Base-by-base conservation (phyloP, 2,329 filamentous ascomycete species). In the Penicillium paneum region DNA sequence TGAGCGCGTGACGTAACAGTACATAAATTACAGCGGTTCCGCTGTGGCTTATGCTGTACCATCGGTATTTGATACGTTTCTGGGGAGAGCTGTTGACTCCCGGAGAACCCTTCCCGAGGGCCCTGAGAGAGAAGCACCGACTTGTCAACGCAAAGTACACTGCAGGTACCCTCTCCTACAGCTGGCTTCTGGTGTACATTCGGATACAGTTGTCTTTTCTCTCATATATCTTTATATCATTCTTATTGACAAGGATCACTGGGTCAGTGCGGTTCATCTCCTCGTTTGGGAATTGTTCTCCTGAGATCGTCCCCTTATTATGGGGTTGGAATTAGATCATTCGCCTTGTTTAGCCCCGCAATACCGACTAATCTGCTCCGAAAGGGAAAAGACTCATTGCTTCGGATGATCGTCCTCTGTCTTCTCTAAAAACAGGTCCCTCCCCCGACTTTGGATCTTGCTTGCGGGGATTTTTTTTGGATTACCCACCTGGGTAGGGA, bases 1-100 rank as follows among this genome's bases (percentile, higher is more conserved):
- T 62, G 65, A 64, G 66, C 68, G 69, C 68, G 69, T 72, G 69
- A 71, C 64, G 67, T 71, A 71, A 67, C 49, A 53, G 43, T 70
- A 72, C 63, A 4, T 1, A 44, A 38, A 46, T 31, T 41, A 54
- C 52, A 24, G 31, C n/a, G 17, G 38, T 28, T 52, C 52, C 39
- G 17, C 8, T 21, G 41, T 53, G 36, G 38, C 19, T 40, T 24
- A 21, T 8, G 29, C 28, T 17, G 19, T 42, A 26, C 21, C 24
- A 19, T 35, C n/a, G 29, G 60, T 54, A 54, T 54, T 44, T 60
- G 58, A 42, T 39, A 29, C 45, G 34, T 39, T 45, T 53, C 59
- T 51, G 52, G 57, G 38, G 52, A 39, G 32, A 50, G 52, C 52
- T 54, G 15, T 44, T 35, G 24, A 54, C 32, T 24, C n/a, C 42